Evolutionary conservation across 192 early-diverging fungal genomes (phyloP).

Genomic region (Gamsiella multidivaricata): DNA sequence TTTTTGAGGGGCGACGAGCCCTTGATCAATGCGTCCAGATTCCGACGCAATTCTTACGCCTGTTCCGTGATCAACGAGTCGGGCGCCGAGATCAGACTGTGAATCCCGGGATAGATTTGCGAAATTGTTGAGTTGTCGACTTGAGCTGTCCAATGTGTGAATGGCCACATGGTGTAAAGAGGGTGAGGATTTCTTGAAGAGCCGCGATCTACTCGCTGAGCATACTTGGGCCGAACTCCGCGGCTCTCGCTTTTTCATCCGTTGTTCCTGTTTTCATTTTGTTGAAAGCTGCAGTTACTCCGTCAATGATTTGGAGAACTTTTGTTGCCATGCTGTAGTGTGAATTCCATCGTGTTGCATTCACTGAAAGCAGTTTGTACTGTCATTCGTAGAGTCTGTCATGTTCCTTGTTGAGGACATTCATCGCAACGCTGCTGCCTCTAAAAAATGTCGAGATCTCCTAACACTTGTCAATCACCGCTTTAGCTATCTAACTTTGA

Average conservation of each 20-base stretch:
- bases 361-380: constrained; percentile 9
- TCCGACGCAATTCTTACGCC: background rate
- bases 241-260: constrained; percentile 9
- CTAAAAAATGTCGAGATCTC: constrained; percentile 23
- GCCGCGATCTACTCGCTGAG: constrained; percentile 8
- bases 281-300: constrained; percentile 1
- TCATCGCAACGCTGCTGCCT: constrained; percentile 5
- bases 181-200: constrained; percentile 11
- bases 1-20: constrained; percentile 9
- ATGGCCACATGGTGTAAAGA: constrained; percentile 16
- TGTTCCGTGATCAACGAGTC: background rate
- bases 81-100: background rate
- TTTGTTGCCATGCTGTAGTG: constrained; percentile 10
- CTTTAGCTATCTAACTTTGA: background rate
- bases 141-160: constrained; percentile 24
- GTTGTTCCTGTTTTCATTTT: background rate
- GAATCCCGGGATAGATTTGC: constrained; percentile 15
- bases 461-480: constrained; percentile 16
- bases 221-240: background rate
- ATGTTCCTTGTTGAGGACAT: constrained; percentile 1
- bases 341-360: constrained; percentile 22
- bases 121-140: constrained; percentile 1
- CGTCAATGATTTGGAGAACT: constrained; percentile 1
- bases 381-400: background rate
- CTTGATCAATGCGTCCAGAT: constrained; percentile 6